Base-by-base conservation (phyloP, 768 basidiomycete genomes). In the Tephrocybe sp. region DNA sequence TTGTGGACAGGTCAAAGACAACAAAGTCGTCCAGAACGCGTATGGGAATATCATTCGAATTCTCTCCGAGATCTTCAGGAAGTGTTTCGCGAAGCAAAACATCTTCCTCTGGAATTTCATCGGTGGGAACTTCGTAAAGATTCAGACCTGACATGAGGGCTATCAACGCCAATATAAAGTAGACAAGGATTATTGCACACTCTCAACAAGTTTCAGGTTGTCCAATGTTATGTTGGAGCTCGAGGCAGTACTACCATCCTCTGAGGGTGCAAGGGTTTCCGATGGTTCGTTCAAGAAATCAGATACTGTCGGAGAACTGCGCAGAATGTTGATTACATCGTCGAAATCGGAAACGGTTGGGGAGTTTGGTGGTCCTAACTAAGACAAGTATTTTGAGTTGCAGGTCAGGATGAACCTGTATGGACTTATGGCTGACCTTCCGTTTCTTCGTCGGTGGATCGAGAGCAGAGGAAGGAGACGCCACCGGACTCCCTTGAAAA, bases 21-120 rank as follows among this genome's bases (percentile, higher is more conserved):
- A 68, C 59, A 56, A 86, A 88, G 49, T 82, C 67, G 0, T 69
- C 64, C 8, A 88, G 68, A 0, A 74, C 54, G 6, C 86, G 78
- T 37, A 88, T 69, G 12, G 86, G 86, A 25, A 84, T 54, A 7
- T 70, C 69, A 6, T 61, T 57, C 15, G 71, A 70, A 33, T 29
- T 5, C 11, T 64, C 69, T 42, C 56, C 54, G 45, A 36, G 41
- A 25, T 31, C 52, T 43, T 51, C 66, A 4, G 45, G 40, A 47
- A 1, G 63, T 65, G 63, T 82, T 81, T 24, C 75, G 75, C 22
- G 66, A 64, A 65, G 58, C 12, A 80, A 53, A 39, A 71, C 61
- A 11, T 65, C 64, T 6, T 70, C 71, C 50, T 79, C 80, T 12
- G 65, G 50, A 15, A 73, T 48, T 37, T 71, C 69, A 40, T 69